Base-by-base conservation (phyloP, 2,329 filamentous ascomycete genomes). In the Alternaria hordeiaustralica region DNA sequence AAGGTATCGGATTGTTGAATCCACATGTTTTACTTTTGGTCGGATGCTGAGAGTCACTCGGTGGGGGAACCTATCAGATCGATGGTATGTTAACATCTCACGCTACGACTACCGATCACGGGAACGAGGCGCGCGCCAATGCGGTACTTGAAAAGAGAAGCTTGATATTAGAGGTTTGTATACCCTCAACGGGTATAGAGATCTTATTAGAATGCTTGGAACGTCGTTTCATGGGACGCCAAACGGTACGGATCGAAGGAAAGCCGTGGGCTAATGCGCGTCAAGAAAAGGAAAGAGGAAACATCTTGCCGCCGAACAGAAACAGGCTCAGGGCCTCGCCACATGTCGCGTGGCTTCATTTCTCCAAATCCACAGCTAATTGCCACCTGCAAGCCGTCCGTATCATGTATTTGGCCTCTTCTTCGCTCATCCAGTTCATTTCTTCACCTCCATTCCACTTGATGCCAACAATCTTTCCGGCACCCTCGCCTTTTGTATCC, bases 311-410 rank as follows among this genome's bases (percentile, higher is more conserved):
- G 49, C 28, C 28, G 28, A 23, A 33, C 12, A 18, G 18, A 21
- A 51, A 36, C 18, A 25, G 20, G 15, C 21, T 12, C 33, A 12
- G 12, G 15, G 23, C 23, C 10, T n/a, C 2, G 49, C 20, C 30
- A 15, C 47, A 26, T 20, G n/a, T 41, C 20, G 20, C 20, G 8
- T 36, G 20, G 30, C 9, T 89, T 23, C 88, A 92, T 66, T 85
- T 91, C 67, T 91, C 68, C 12, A 79, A 58, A 11, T 71, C 54
- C 4, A 78, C 67, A 5, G 66, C 71, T 56, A 79, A 56, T 26
- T 69, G 70, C 61, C 67, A 71, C n/a, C 55, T 54, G 50, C 74
- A 77, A 8, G 61, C 64, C 44, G 66, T 71, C 20, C 69, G 59
- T 2, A 79, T 65, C 62, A 72, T 71, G 36, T 72, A 70, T 65